Conservation (phyloP, 2,329 filamentous ascomycete species). For the Zopfia rhizophila region DNA sequence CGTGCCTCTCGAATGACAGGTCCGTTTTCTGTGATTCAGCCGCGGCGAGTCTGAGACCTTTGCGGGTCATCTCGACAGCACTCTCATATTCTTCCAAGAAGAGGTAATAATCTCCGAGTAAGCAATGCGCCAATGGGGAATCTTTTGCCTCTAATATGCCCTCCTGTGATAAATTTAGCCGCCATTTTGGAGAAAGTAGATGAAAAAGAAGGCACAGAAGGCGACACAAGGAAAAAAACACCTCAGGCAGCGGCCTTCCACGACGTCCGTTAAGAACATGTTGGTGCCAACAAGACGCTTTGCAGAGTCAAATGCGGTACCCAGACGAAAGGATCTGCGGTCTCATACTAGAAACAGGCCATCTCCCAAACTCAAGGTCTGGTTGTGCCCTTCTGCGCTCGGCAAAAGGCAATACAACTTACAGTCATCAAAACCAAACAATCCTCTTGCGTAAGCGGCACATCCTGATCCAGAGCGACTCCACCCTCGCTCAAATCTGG, state of each 20-base stretch:
- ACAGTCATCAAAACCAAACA: slow-evolving; percentile 79
- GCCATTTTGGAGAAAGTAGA: neutral
- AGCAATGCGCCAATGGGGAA: slow-evolving; percentile 83
- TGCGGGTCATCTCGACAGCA: slow-evolving; percentile 81
- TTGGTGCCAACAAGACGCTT: no score
- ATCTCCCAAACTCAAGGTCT: no score
- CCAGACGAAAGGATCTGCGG: no score
- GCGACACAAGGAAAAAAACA: slow-evolving; percentile 34
- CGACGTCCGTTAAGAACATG: neutral
- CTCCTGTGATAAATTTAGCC: slow-evolving; percentile 44
- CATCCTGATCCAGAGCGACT: slow-evolving; percentile 57
- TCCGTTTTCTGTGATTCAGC: slow-evolving; percentile 74
- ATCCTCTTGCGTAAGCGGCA: slow-evolving; percentile 76
- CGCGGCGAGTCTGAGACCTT: slow-evolving; percentile 71
- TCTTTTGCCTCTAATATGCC: slow-evolving; percentile 62
- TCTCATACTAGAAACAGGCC: no score
- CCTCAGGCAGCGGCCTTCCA: no score
- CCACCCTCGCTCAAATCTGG: slow-evolving; percentile 59
- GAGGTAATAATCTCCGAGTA: slow-evolving; percentile 86
- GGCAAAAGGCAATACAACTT: no score
- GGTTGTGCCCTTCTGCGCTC: no score
- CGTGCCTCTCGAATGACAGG: slow-evolving; percentile 64
- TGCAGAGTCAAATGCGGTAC: no score
- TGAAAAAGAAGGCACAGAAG: slow-evolving; percentile 9
- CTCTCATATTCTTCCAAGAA: slow-evolving; percentile 86